phyloP scores from a whole-genome alignment of 768 basidiomycete genomes.

The Polyporus arcularius region DNA sequence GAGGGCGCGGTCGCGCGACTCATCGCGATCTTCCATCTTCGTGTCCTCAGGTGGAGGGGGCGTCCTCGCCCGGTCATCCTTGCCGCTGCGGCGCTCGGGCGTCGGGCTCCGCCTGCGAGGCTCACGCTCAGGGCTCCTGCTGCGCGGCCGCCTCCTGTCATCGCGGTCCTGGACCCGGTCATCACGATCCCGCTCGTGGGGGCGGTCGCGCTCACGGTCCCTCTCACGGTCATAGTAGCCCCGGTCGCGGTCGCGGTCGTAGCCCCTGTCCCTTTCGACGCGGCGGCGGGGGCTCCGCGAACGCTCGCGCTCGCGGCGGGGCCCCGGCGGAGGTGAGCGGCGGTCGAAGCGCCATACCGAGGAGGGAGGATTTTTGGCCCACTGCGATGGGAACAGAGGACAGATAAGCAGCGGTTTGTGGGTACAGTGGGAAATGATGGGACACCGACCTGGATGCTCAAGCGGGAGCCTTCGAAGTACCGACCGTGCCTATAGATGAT shows the following conservation, averaged over 20 bases:
- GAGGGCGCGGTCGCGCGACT: constrained; percentile 42
- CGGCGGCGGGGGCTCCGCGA: constrained; percentile 57
- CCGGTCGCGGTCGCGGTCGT: constrained; percentile 17
- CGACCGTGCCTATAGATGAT: constrained; percentile 63
- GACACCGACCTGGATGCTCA: constrained; percentile 68
- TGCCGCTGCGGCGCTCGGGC: constrained; percentile 38
- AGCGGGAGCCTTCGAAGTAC: constrained; percentile 69
- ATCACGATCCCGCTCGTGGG: constrained; percentile 34
- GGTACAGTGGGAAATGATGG: background rate
- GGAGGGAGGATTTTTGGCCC: constrained; percentile 83
- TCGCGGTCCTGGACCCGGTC: constrained; percentile 41
- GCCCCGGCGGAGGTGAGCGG: constrained; percentile 42
- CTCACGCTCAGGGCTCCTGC: constrained; percentile 43
- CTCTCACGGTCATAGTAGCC: constrained; percentile 22
- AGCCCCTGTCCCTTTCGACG: constrained; percentile 35
- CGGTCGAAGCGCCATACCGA: constrained; percentile 80
- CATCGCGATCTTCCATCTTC: constrained; percentile 38
- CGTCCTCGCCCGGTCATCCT: constrained; percentile 53
- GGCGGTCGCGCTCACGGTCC: constrained; percentile 36
- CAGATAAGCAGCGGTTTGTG: background rate
- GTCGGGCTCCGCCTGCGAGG: constrained; percentile 44
- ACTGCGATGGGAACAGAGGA: constrained; percentile 38
- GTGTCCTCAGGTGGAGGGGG: constrained; percentile 48
- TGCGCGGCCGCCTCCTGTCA: constrained; percentile 47
- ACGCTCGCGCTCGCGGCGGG: constrained; percentile 45